Percentiles rank a stretch among this genome's conserved stretches.
phyloP scores from a whole-genome alignment of 768 basidiomycete species.

The Rhizopogon rudus region DNA sequence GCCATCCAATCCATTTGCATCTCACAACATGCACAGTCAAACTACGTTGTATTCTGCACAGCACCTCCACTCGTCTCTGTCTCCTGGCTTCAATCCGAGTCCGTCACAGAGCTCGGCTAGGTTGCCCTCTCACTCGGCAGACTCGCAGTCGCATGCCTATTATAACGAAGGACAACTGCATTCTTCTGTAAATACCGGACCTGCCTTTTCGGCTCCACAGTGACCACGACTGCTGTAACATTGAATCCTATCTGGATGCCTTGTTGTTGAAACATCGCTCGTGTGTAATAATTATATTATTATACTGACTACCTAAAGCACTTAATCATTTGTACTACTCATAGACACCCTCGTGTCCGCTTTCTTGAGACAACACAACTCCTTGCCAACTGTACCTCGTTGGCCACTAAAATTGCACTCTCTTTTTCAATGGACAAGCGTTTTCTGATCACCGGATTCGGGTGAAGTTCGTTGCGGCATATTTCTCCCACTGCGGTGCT shows the following conservation, averaged over 20 bases:
- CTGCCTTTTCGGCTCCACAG: conserved; percentile 26
- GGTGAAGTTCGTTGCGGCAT: conserved; percentile 13
- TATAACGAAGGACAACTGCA: conserved; percentile 26
- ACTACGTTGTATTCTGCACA: conserved; percentile 26
- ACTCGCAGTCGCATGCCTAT: conserved; percentile 23
- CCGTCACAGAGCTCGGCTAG: conserved; percentile 26
- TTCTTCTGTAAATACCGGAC: conserved; percentile 20
- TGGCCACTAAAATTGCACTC: conserved; percentile 11
- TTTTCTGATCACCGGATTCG: conserved; percentile 16
- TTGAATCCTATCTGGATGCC: conserved; percentile 3
- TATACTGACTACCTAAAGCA: conserved; percentile 27
- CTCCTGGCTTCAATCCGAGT: conserved; percentile 24
- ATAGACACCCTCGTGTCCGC: conserved; percentile 1
- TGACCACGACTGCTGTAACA: conserved; percentile 7
- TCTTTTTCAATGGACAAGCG: conserved; percentile 14
- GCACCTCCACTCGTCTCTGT: conserved; percentile 24
- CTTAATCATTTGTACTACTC: conserved; percentile 17
- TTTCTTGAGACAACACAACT: conserved; percentile 23
- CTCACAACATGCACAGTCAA: conserved; percentile 21
- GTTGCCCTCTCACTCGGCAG: conserved; percentile 20
- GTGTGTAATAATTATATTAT: conserved; percentile 31
- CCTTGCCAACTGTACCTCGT: conserved; percentile 7
- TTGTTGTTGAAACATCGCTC: conserved; percentile 10
- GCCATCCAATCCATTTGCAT: conserved; percentile 31
- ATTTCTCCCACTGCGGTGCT: conserved; percentile 11